These are phyloP conservation scores for Scolecobasidium constrictum DNA, from an alignment of 2,329 filamentous ascomycete genomes.

Conservation along the genomic window DNA sequence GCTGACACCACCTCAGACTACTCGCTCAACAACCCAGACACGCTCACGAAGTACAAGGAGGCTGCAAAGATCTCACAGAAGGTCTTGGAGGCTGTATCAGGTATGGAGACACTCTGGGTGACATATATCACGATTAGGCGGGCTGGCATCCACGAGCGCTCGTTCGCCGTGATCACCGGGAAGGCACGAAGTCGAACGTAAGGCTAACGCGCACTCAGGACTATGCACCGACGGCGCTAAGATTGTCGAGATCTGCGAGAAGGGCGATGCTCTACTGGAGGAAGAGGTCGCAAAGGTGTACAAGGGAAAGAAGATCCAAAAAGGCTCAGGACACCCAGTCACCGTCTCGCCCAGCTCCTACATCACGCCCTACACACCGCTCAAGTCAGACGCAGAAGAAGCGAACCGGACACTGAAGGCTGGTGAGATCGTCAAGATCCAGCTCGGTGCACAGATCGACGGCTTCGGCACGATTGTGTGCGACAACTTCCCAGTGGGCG, in stretches of 20 bases:
- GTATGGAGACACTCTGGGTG: too few relatives aligned
- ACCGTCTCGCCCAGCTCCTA: conserved; percentile 90
- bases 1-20: conserved; percentile 50
- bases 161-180: too few relatives aligned
- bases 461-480: conserved; percentile 95
- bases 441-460: conserved; percentile 97
- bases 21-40: conserved; percentile 82
- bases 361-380: conserved; percentile 92
- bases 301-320: conserved; percentile 93
- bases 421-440: conserved; percentile 88
- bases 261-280: conserved; percentile 88
- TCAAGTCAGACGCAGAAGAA: conserved; percentile 78
- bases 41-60: conserved; percentile 98
- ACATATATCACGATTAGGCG: too few relatives aligned
- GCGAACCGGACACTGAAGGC: conserved; percentile 68
- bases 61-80: conserved; percentile 92
- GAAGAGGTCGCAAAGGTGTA: conserved; percentile 94
- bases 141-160: too few relatives aligned
- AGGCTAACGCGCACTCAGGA: conserved; percentile 37
- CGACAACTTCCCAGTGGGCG: conserved; percentile 72
- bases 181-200: too few relatives aligned
- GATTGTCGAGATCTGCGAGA: conserved; percentile 87
- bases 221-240: conserved; percentile 76
- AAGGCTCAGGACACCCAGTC: conserved; percentile 90
- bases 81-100: conserved; percentile 74